These are phyloP conservation scores for Boletus pseudopeckii DNA, from an alignment of 768 basidiomycete species.

Conservation along the genomic window DNA sequence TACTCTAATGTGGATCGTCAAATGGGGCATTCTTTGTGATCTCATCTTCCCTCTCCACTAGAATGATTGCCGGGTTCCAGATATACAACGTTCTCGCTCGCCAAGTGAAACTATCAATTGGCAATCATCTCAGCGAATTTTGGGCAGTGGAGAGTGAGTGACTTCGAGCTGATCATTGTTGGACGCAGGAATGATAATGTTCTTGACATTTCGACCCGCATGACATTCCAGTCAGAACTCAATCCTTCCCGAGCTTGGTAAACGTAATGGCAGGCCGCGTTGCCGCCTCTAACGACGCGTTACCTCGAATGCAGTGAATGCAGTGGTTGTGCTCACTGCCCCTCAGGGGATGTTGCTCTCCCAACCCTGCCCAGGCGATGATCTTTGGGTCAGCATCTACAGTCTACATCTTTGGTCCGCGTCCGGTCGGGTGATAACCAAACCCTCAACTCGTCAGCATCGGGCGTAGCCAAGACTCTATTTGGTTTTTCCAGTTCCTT, in stretches of 20 bases:
- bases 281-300: neutral
- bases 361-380: neutral
- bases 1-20: too few species aligned
- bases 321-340: neutral
- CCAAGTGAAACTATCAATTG: too few species aligned
- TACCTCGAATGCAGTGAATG: neutral
- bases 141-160: too few species aligned
- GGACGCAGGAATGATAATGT: too few species aligned
- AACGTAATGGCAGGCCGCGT: neutral
- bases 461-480: neutral
- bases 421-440: neutral
- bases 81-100: too few species aligned
- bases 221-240: too few species aligned
- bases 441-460: neutral
- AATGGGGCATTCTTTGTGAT: too few species aligned
- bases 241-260: neutral
- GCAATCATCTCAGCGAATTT: too few species aligned
- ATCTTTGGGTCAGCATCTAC: neutral
- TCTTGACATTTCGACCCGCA: too few species aligned
- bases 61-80: too few species aligned
- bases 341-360: neutral
- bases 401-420: neutral
- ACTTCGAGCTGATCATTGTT: too few species aligned
- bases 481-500: neutral
- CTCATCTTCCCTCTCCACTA: too few species aligned